Base-by-base conservation (phyloP, 2,329 filamentous ascomycete genomes). In the Pyrenophora teres region DNA sequence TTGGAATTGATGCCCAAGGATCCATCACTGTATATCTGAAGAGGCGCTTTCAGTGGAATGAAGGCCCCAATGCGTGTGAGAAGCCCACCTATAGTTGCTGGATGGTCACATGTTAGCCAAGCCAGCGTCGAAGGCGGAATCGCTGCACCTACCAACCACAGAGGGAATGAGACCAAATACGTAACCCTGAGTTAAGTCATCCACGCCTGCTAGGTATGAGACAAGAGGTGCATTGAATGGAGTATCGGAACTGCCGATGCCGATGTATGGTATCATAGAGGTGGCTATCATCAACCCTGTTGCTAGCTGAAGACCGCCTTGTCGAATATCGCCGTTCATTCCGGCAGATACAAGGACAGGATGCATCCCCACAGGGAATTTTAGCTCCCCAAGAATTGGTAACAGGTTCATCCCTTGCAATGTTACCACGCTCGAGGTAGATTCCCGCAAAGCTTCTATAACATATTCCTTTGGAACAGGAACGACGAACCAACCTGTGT, bases 401-500 rank as follows among this genome's bases (percentile, higher is more conserved):
- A 54, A 23, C 30, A 55, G 30, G 6, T 48, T 48, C 5, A 50
- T 33, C 18, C 42, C 37, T 13, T 30, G n/a, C 13, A 51, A 38
- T 35, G 51, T 43, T 27, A 48, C 36, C 3, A 55, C 21, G 13
- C 31, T 27, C 5, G 46, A 19, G 21, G 39, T 55, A 3, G 43
- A 39, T 23, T 57, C 40, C 27, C 46, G 30, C 9, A 57, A 23
- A 12, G 51, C 54, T 19, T 45, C 36, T 36, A 46, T 50, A 19
- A 52, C 51, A 7, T 44, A 40, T 13, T 39, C 31, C 15, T 54
- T 52, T 9, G 47, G 47, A 2, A 52, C 40, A 13, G 42, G 46
- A 3, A 57, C 43, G 9, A 57, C 6, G 37, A 57, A 50, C 40
- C 46, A 54, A 8, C 41, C 54, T 56, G n/a, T 0, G 3, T 36